Evolutionary conservation across 2,329 filamentous ascomycete species (phyloP).

Genomic region (Neoascochyta sp.): DNA sequence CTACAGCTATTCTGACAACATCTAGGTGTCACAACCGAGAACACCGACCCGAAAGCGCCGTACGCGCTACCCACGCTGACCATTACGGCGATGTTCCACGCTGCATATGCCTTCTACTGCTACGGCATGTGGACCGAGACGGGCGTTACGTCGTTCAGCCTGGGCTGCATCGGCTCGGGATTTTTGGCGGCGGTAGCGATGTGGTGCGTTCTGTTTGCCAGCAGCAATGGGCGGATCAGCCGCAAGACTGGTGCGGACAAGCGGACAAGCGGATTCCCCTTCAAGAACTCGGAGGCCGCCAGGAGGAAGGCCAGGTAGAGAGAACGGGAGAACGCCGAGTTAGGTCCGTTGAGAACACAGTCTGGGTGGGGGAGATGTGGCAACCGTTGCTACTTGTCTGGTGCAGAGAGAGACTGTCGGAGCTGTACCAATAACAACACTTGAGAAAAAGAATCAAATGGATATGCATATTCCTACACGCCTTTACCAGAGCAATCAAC

Average conservation of each 20-base stretch:
- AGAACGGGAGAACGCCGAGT: no score
- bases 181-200: conserved; percentile 59
- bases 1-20: background rate
- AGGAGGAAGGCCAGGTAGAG: conserved; percentile 45
- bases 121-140: conserved; percentile 63
- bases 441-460: no score
- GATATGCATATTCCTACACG: no score
- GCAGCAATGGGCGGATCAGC: conserved; percentile 55
- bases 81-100: conserved; percentile 65
- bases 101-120: conserved; percentile 51
- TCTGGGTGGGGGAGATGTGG: no score
- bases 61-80: conserved; percentile 62
- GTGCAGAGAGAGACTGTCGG: no score
- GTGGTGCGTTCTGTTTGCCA: conserved; percentile 62
- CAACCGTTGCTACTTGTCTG: no score
- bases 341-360: no score
- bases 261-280: conserved; percentile 63
- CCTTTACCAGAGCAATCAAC: no score
- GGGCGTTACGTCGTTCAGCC: conserved; percentile 55
- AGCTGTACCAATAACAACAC: no score
- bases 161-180: conserved; percentile 58
- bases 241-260: conserved; percentile 64
- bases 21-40: conserved; percentile 35
- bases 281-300: conserved; percentile 56
- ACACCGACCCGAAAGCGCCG: conserved; percentile 37